These are phyloP conservation scores for Hebeloma cylindrosporum DNA, from an alignment of 768 basidiomycete species.

Conservation along the genomic window DNA sequence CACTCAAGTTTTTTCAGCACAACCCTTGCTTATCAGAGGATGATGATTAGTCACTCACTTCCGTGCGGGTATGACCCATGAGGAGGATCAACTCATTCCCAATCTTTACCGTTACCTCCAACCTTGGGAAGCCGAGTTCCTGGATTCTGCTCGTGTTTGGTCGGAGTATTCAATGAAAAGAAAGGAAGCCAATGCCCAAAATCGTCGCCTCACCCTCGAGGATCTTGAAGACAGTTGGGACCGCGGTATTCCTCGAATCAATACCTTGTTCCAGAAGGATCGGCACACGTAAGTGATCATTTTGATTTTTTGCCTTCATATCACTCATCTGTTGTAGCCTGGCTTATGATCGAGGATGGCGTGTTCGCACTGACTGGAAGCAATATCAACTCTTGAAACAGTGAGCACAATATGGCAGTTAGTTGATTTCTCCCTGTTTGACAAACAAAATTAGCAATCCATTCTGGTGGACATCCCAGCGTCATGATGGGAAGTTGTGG, in stretches of 20 bases:
- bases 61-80: conserved; percentile 98
- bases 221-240: conserved; percentile 99
- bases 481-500: conserved; percentile 96
- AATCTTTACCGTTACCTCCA: conserved; percentile 96
- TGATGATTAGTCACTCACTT: conserved; percentile 81
- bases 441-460: conserved; percentile 63
- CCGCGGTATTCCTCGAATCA: conserved; percentile 97
- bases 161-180: conserved; percentile 99
- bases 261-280: conserved; percentile 98
- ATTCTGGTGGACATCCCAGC: conserved; percentile 99
- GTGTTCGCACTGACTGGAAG: conserved; percentile 97
- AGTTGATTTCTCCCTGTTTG: conserved; percentile 2
- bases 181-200: conserved; percentile 99
- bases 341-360: conserved; percentile 99
- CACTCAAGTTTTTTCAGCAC: not conserved
- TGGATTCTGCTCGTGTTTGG: conserved; percentile 99
- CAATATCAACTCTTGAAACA: conserved; percentile 93
- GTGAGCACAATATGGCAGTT: conserved; percentile 41
- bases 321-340: conserved; percentile 43
- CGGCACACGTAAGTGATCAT: conserved; percentile 70
- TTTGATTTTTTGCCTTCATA: not conserved
- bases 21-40: too few species aligned
- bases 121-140: conserved; percentile 97
- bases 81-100: conserved; percentile 93
- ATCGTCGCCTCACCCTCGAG: conserved; percentile 93